Conservation (phyloP, 1,284 basidiomycete species). For the Agroathelia rolfsii region DNA sequence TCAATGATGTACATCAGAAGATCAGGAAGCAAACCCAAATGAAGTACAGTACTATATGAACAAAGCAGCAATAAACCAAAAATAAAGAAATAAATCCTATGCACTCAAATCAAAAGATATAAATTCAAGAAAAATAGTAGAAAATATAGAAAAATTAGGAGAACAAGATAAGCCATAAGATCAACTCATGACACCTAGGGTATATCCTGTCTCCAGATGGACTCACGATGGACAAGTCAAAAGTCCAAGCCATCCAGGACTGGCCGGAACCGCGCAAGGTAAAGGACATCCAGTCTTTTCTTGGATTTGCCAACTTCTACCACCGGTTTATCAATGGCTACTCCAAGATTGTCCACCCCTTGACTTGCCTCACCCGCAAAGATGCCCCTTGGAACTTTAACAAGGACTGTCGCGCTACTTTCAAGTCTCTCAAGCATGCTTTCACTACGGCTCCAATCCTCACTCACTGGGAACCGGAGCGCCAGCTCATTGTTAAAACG, state of each 20-base stretch:
- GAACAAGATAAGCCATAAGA: too few relatives aligned
- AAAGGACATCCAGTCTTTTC: slow-evolving; percentile 24
- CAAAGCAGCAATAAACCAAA: too few relatives aligned
- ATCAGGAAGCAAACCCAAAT: too few relatives aligned
- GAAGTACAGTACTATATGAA: too few relatives aligned
- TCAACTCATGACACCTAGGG: too few relatives aligned
- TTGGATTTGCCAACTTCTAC: slow-evolving; percentile 31
- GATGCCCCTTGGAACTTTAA: slow-evolving; percentile 15
- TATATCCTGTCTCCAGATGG: slow-evolving; percentile 23
- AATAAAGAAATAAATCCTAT: too few relatives aligned
- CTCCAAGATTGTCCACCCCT: slow-evolving; percentile 21
- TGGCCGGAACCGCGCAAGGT: slow-evolving; percentile 28
- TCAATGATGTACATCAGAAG: too few relatives aligned
- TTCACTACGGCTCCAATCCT: slow-evolving; percentile 27
- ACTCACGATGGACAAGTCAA: slow-evolving; percentile 25
- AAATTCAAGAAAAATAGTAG: too few relatives aligned
- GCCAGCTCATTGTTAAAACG: slow-evolving; percentile 20
- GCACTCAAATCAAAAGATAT: too few relatives aligned
- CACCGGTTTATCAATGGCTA: slow-evolving; percentile 28
- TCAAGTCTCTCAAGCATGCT: slow-evolving; percentile 19
- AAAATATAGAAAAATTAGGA: too few relatives aligned
- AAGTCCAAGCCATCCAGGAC: slow-evolving; percentile 23
- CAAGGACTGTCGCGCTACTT: slow-evolving; percentile 13
- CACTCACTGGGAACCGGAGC: slow-evolving; percentile 22
- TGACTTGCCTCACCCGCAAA: slow-evolving; percentile 21